phyloP scores from a whole-genome alignment of 73 alveolate species.

The Paraurostyla sp. region DNA sequence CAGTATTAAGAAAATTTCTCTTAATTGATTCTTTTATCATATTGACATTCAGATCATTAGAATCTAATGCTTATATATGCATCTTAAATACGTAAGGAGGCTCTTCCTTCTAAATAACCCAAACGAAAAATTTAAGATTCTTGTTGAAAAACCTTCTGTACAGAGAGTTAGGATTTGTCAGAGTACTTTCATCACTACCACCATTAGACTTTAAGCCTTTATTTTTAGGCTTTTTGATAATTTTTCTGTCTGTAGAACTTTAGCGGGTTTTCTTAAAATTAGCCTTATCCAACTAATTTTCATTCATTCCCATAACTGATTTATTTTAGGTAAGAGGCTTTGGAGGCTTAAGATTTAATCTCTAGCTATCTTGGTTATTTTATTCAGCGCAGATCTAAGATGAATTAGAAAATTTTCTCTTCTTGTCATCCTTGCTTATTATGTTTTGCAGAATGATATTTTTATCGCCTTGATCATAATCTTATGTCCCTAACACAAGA shows the following conservation, averaged over 20 bases:
- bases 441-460: too few species aligned
- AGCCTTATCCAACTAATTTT: neutral
- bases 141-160: slow-evolving; percentile 7
- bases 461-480: too few species aligned
- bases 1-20: neutral
- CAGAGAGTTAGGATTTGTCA: slow-evolving; percentile 39
- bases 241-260: neutral
- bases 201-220: neutral
- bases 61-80: slow-evolving; percentile 4
- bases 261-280: neutral
- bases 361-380: neutral
- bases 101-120: slow-evolving; percentile 41
- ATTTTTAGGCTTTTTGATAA: neutral
- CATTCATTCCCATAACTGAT: neutral
- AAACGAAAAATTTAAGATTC: slow-evolving; percentile 11
- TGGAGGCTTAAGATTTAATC: neutral
- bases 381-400: too few species aligned
- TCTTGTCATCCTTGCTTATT: neutral
- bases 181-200: neutral
- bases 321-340: neutral
- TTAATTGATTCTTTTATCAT: neutral
- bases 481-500: too few species aligned
- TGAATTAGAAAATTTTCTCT: neutral
- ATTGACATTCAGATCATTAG: neutral
- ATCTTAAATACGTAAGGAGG: slow-evolving; percentile 37